Evolutionary conservation across 139 green algal species (phyloP).

Genomic region (Trebouxia sp.): DNA sequence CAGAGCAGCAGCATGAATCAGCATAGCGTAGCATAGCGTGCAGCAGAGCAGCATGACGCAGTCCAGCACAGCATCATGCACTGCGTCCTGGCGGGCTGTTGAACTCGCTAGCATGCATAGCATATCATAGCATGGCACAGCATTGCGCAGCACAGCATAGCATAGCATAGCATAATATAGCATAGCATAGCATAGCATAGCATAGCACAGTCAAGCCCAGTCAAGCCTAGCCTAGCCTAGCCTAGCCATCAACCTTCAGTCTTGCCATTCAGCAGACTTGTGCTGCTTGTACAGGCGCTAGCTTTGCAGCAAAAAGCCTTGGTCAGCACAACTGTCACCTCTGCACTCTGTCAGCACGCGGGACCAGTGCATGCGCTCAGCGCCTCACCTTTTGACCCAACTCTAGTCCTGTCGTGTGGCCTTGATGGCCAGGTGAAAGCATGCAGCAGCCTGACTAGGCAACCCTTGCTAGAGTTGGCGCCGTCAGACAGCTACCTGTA

Average conservation of each 20-base stretch:
- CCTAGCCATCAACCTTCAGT: neutral
- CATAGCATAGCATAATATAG: neutral
- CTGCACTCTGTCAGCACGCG: conserved; percentile 41
- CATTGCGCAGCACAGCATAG: neutral
- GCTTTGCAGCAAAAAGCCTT: conserved; percentile 22
- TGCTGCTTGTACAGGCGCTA: conserved; percentile 32
- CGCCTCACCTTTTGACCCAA: conserved; percentile 57
- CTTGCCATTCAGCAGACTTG: neutral
- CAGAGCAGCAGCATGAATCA: neutral
- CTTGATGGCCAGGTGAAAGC: conserved; percentile 58
- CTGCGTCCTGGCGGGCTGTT: no score
- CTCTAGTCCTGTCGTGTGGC: conserved; percentile 49
- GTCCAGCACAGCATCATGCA: no score
- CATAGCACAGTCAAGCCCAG: neutral
- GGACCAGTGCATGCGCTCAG: conserved; percentile 54
- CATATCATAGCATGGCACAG: neutral
- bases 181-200: neutral
- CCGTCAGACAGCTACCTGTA: conserved; percentile 45
- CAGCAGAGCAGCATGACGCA: no score
- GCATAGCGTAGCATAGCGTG: neutral
- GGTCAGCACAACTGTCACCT: conserved; percentile 52
- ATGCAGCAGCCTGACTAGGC: conserved; percentile 48
- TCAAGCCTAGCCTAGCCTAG: no score
- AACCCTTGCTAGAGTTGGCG: conserved; percentile 55
- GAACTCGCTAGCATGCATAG: neutral